phyloP scores from a whole-genome alignment of 495 filamentous ascomycete genomes.

The Parathielavia appendiculata region DNA sequence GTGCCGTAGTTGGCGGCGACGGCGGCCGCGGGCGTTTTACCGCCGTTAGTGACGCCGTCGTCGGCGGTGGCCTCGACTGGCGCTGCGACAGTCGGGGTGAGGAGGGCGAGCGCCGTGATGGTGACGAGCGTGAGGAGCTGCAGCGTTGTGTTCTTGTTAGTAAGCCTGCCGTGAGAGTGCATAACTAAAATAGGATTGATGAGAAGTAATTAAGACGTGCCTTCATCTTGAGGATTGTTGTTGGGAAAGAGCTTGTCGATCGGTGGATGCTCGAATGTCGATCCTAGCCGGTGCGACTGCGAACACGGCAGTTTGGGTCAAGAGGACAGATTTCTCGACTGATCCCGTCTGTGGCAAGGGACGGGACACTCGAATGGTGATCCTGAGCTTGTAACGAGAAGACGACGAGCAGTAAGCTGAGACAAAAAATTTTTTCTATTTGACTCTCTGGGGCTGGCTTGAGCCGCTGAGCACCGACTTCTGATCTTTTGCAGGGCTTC shows the following conservation, averaged over 20 bases:
- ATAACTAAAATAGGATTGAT: too few species aligned
- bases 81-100: conserved; percentile 5
- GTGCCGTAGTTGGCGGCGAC: conserved; percentile 11
- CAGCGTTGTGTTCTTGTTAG: neutral
- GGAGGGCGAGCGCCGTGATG: neutral
- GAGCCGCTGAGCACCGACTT: too few species aligned
- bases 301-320: too few species aligned
- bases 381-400: too few species aligned
- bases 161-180: neutral
- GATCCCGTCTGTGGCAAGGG: neutral
- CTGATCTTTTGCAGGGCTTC: too few species aligned
- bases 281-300: neutral
- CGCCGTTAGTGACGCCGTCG: neutral
- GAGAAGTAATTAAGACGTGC: neutral
- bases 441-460: too few species aligned
- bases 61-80: neutral
- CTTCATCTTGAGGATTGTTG: conserved; percentile 13
- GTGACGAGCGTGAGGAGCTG: conserved; percentile 7
- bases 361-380: too few species aligned
- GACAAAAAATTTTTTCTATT: too few species aligned
- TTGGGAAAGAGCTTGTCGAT: neutral
- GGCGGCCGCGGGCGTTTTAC: neutral
- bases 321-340: neutral
- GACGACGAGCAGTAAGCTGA: too few species aligned
- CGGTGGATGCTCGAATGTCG: neutral